A percentile compares a stretch with the other conserved stretches of the same genome.
These are phyloP conservation scores for Orbilia javanica DNA, from an alignment of 2,329 filamentous ascomycete species.

Conservation along the genomic window DNA sequence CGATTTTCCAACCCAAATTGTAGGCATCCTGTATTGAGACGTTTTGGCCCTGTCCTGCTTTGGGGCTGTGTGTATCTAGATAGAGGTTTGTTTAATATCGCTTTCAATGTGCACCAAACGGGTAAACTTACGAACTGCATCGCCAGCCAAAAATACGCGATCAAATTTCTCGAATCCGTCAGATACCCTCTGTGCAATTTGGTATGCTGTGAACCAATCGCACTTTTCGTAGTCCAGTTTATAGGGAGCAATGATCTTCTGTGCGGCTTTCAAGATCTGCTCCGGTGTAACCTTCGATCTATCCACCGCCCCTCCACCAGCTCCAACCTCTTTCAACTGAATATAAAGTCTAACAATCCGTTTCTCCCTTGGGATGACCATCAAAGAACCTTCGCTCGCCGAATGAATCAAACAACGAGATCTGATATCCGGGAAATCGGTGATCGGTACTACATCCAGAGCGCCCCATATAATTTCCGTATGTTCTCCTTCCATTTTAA, in stretches of 20 bases:
- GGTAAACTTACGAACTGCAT: constrained; percentile 70
- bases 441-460: constrained; percentile 70
- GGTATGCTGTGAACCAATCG: constrained; percentile 77
- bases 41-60: constrained; percentile 80
- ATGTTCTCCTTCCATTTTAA: constrained; percentile 71
- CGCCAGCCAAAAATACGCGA: constrained; percentile 78
- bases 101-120: too few relatives aligned
- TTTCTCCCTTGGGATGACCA: constrained; percentile 76
- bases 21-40: constrained; percentile 81
- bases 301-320: constrained; percentile 69
- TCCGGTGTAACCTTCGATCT: constrained; percentile 75
- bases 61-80: constrained; percentile 70
- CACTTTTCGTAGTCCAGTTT: constrained; percentile 74
- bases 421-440: constrained; percentile 68
- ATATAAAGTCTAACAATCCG: constrained; percentile 76
- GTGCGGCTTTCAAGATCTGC: constrained; percentile 73
- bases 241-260: constrained; percentile 76
- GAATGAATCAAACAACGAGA: constrained; percentile 68
- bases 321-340: constrained; percentile 70
- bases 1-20: constrained; percentile 96
- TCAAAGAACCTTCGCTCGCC: constrained; percentile 71
- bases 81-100: not conserved
- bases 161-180: constrained; percentile 70
- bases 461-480: constrained; percentile 71
- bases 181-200: constrained; percentile 76